Evolutionary conservation across 2,329 filamentous ascomycete species (phyloP).

Genomic region (Massarina eburnea): DNA sequence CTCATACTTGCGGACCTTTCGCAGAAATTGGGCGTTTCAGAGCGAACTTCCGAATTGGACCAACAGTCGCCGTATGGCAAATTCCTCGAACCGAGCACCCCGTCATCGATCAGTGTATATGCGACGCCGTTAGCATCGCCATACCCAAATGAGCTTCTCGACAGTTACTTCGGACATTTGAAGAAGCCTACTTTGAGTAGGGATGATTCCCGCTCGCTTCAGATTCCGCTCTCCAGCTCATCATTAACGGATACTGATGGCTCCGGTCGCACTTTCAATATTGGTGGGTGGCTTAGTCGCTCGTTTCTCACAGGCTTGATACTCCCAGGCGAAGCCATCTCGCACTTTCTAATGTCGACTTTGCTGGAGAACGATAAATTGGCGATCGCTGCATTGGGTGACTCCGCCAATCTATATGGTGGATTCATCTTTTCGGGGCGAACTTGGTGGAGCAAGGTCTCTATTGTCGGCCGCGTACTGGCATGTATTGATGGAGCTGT

Average conservation of each 20-base stretch:
- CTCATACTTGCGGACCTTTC: slow-evolving; percentile 41
- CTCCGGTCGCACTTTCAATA: slow-evolving; percentile 26
- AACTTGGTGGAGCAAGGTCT: slow-evolving; percentile 61
- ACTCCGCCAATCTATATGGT: slow-evolving; percentile 55
- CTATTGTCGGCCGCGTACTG: slow-evolving; percentile 57
- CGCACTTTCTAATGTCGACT: slow-evolving; percentile 58
- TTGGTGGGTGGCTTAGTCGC: slow-evolving; percentile 58
- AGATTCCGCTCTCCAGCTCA: slow-evolving; percentile 31
- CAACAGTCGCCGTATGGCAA: slow-evolving; percentile 23
- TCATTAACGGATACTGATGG: slow-evolving; percentile 16
- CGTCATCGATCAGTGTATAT: slow-evolving; percentile 39
- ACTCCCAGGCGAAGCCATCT: slow-evolving; percentile 56
- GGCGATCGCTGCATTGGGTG: slow-evolving; percentile 52
- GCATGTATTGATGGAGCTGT: slow-evolving; percentile 47
- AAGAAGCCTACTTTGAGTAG: slow-evolving; percentile 27
- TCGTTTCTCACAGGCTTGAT: slow-evolving; percentile 58
- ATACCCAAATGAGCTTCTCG: slow-evolving; percentile 26
- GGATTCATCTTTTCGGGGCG: slow-evolving; percentile 55
- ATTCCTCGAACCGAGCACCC: slow-evolving; percentile 27
- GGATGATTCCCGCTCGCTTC: slow-evolving; percentile 31
- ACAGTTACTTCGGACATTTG: slow-evolving; percentile 40
- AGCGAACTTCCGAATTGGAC: slow-evolving; percentile 15
- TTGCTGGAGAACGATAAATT: slow-evolving; percentile 57
- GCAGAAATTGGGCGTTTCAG: slow-evolving; percentile 35
- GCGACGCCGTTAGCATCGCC: slow-evolving; percentile 44